Base-by-base conservation (phyloP, 495 filamentous ascomycete species). In the Achaetomiella virescens region DNA sequence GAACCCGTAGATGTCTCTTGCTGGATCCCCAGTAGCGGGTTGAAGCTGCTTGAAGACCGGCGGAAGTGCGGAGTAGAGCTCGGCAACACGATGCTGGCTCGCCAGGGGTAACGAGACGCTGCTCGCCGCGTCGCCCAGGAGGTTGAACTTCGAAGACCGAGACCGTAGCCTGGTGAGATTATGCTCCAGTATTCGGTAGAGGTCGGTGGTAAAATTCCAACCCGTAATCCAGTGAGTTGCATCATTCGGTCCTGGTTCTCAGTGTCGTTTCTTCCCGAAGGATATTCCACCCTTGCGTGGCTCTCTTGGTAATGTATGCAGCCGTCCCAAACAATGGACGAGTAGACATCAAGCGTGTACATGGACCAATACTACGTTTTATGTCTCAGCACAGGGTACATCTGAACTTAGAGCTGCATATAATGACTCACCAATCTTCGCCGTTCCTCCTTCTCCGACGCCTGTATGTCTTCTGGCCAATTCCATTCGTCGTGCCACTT, bases 311-410 rank as follows among this genome's bases (percentile, higher is more conserved):
- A 48, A 58, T 72, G 66, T 48, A 78, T 70, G 15, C 75, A 61
- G n/a, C 70, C 66, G 29, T 71, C 70, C 73, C 73, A 80, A 21
- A 80, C 74, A 38, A 77, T 70, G 8, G 71, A 71, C 6, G 72
- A 70, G 61, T 74, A 79, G 37, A 81, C 68, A 46, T 81, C 78
- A 4, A 81, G 54, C 6, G 72, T 74, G 29, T 81, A 81, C 31
- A 76, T 78, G 25, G 78, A 77, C 78, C 78, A 81, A 55, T 78
- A 78, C 71, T 77, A 48, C 21, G 17, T 35, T 17, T 3, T 10
- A 48, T 48, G 48, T 63, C 46, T n/a, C n/a, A 62, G 56, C 36
- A 51, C 17, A 44, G 35, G 41, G 12, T 48, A 18, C 25, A 2
- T 17, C 22, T 29, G 25, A 18, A 47, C 14, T 29, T 29, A n/a